A percentile compares a stretch with the other conserved stretches of the same genome.
Conservation (phyloP, 805 yeast species). For the Ogataea pilisensis region DNA sequence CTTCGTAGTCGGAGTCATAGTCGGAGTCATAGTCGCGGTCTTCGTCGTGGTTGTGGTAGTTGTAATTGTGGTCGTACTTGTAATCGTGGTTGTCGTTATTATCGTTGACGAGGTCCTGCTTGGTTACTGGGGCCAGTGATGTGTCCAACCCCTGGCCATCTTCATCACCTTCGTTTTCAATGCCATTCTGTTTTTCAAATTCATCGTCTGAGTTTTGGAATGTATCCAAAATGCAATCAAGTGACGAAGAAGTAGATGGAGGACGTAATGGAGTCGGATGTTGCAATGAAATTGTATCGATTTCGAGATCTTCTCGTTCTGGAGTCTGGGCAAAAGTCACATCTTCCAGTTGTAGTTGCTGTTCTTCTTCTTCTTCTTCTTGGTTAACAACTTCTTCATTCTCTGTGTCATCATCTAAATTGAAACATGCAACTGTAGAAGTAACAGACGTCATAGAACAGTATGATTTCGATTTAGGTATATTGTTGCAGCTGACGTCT, state of each 20-base stretch:
- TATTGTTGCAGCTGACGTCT: not conserved
- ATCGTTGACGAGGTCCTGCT: not conserved
- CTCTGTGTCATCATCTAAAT: constrained; percentile 20
- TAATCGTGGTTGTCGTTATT: not conserved
- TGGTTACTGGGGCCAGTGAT: constrained; percentile 1
- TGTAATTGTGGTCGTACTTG: not conserved
- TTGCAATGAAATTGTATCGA: constrained; percentile 4
- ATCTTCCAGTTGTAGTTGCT: no score
- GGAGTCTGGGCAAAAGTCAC: not conserved
- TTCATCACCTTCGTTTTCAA: no score
- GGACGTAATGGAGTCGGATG: constrained; percentile 25
- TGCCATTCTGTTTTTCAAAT: no score
- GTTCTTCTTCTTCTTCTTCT: not conserved
- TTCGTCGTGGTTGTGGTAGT: no score
- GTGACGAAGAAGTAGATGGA: constrained; percentile 21
- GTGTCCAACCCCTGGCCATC: constrained; percentile 4
- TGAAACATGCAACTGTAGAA: constrained; percentile 35
- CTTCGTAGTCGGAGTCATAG: not conserved
- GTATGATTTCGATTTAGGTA: constrained; percentile 6
- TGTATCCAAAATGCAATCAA: constrained; percentile 25
- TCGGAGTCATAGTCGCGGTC: not conserved
- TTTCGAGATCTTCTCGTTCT: no score
- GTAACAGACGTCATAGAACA: constrained; percentile 28
- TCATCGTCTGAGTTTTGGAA: constrained; percentile 13
- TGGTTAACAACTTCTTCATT: constrained; percentile 2